These are phyloP conservation scores for Trichosanthes truncata DNA, from an alignment of 306 rosid species.

Conservation along the genomic window DNA sequence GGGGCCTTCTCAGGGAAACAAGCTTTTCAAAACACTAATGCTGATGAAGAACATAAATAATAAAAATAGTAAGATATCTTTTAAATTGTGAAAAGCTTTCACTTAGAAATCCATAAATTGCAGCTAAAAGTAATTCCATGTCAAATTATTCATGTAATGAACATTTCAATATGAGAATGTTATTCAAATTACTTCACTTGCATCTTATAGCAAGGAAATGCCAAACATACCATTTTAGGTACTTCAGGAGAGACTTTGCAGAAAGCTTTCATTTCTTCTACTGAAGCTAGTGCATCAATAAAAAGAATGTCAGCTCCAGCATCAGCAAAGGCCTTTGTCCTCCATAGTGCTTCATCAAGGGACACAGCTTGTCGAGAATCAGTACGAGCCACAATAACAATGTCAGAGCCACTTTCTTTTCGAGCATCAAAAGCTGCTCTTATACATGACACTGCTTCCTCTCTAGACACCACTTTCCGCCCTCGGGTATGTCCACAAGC, in stretches of 20 bases:
- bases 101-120: background rate
- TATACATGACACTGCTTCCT: slow-evolving; percentile 60
- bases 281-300: slow-evolving; percentile 65
- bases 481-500: slow-evolving; percentile 84
- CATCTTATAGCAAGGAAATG: background rate
- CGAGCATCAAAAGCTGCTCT: slow-evolving; percentile 75
- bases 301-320: slow-evolving; percentile 92
- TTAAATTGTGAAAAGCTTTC: background rate
- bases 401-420: slow-evolving; percentile 70
- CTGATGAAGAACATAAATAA: background rate
- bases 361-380: slow-evolving; percentile 91
- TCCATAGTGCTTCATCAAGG: slow-evolving; percentile 60
- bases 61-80: background rate
- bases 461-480: slow-evolving; percentile 61
- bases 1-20: too few species aligned
- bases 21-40: too few species aligned
- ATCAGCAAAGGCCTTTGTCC: slow-evolving; percentile 69
- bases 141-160: background rate
- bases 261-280: slow-evolving; percentile 68
- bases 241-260: slow-evolving; percentile 64
- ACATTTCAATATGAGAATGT: background rate
- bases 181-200: background rate
- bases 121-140: background rate
- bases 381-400: slow-evolving; percentile 71
- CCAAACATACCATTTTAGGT: slow-evolving; percentile 57